Evolutionary conservation across 1,139 yeast genomes (phyloP).

Genomic region (Diutina mesorugosa): DNA sequence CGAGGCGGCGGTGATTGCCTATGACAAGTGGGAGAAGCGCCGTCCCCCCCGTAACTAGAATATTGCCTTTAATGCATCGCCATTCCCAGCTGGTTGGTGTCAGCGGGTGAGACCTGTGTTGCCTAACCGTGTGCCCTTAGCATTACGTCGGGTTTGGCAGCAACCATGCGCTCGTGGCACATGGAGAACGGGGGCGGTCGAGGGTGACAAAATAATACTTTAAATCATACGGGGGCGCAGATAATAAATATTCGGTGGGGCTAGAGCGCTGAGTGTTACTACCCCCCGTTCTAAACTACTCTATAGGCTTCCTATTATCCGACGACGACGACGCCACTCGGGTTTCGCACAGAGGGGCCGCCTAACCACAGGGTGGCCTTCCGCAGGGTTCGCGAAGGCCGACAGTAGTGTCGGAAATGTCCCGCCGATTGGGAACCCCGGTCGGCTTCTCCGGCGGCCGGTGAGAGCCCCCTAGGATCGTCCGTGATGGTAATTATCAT

Average conservation of each 20-base stretch:
- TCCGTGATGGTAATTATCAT: neutral
- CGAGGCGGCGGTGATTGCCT: conserved; percentile 32
- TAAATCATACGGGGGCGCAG: neutral
- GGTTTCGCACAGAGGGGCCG: too few species aligned
- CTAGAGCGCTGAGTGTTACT: too few species aligned
- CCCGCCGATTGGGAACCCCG: neutral
- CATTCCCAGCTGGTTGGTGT: neutral
- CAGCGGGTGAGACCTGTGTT: neutral
- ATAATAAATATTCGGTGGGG: too few species aligned
- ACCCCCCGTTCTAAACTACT: too few species aligned
- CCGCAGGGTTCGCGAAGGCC: too few species aligned
- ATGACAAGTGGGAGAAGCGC: conserved; percentile 3
- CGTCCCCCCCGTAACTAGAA: neutral
- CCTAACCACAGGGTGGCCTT: too few species aligned
- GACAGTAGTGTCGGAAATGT: neutral
- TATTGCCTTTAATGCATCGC: neutral
- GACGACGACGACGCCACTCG: neutral
- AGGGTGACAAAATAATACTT: neutral
- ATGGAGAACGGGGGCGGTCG: neutral
- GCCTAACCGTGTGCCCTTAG: neutral
- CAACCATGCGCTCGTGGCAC: neutral
- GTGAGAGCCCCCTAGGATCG: neutral
- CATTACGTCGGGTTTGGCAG: neutral
- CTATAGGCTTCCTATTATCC: too few species aligned
- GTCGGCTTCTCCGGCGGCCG: neutral